phyloP scores from a whole-genome alignment of 202 grass and related monocot species.

The Cymbopogon flexuosus region DNA sequence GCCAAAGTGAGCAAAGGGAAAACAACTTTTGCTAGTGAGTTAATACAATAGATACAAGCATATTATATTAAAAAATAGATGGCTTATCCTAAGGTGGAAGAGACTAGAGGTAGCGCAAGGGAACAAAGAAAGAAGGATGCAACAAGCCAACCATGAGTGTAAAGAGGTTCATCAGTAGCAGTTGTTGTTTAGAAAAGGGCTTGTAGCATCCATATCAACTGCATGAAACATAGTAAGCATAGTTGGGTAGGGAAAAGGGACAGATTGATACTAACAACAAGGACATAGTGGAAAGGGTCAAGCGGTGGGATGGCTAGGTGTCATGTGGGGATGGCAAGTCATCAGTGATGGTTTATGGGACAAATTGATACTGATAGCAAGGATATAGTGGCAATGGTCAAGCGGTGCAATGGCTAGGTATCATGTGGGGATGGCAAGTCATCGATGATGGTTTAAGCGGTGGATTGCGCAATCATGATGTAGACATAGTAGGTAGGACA shows the following conservation, averaged over 20 bases:
- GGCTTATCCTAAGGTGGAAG: not conserved
- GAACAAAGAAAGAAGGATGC: not conserved
- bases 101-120: not conserved
- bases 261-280: not conserved
- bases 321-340: not conserved
- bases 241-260: not conserved
- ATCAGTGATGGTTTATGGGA: too few species aligned
- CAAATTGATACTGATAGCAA: too few species aligned
- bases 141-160: not conserved
- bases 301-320: not conserved
- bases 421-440: not conserved
- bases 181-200: too few species aligned
- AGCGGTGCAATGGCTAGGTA: too few species aligned
- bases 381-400: too few species aligned
- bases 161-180: not conserved
- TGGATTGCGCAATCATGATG: not conserved
- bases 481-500: not conserved
- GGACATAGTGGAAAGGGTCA: not conserved
- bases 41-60: not conserved
- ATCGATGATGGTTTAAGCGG: too few species aligned
- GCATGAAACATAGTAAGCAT: not conserved
- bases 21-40: not conserved
- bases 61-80: too few species aligned
- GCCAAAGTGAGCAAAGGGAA: too few species aligned
- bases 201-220: not conserved